Conservation (phyloP, 2,329 filamentous ascomycete genomes). For the Blastomyces gilchristii region DNA sequence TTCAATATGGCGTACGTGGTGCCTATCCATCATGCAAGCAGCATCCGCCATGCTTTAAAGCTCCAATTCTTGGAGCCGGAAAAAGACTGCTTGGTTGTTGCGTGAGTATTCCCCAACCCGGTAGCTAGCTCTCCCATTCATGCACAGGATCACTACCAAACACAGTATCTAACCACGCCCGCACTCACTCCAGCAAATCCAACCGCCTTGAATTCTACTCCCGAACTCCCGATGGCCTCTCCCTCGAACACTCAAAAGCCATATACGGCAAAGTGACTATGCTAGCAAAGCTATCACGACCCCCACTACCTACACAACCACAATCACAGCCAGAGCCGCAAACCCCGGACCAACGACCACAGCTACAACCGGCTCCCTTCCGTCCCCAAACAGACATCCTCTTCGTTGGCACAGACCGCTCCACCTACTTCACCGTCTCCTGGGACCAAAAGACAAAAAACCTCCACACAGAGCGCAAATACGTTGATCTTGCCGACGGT, state of each 20-base stretch:
- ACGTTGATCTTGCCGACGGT: conserved; percentile 51
- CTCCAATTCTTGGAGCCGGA: conserved; percentile 63
- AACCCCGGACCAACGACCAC: conserved; percentile 43
- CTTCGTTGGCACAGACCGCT: conserved; percentile 83
- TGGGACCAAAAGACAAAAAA: conserved; percentile 58
- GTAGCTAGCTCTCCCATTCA: neutral
- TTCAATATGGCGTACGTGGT: conserved; percentile 82
- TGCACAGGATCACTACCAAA: neutral
- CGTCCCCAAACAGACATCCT: conserved; percentile 72
- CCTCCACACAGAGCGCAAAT: conserved; percentile 48
- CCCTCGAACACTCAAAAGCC: conserved; percentile 56
- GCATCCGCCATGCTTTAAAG: conserved; percentile 78
- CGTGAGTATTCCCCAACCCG: conserved; percentile 48
- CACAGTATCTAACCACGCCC: conserved; percentile 4
- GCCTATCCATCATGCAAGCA: conserved; percentile 85
- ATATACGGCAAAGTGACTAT: conserved; percentile 82
- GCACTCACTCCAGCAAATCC: conserved; percentile 55
- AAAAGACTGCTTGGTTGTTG: conserved; percentile 74
- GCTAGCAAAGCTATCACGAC: conserved; percentile 59
- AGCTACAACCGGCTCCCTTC: conserved; percentile 37
- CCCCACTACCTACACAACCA: conserved; percentile 44
- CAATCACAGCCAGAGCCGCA: conserved; percentile 37
- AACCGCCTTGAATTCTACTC: conserved; percentile 81
- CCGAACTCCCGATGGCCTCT: conserved; percentile 49
- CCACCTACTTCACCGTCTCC: conserved; percentile 78